Base-by-base conservation (phyloP, 768 basidiomycete species). In the Tulasnella sp. region DNA sequence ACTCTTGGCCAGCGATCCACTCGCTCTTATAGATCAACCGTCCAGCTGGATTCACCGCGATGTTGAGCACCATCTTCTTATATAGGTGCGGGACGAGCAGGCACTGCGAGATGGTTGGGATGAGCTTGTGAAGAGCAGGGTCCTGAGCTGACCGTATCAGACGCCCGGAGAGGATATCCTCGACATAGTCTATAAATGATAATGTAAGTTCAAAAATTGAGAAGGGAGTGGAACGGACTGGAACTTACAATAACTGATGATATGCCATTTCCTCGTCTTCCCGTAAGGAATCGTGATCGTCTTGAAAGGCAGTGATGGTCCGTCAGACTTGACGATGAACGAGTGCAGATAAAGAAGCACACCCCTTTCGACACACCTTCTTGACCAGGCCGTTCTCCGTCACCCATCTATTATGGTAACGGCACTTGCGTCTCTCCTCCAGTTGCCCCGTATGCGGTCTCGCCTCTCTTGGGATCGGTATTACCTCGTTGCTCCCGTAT, bases 161-260 rank as follows among this genome's bases (percentile, higher is more conserved):
- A 7, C 38, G n/a, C n/a, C 52, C 52, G 13, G 34, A 41, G 4
- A 53, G 19, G 52, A 53, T 24, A 41, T 53, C 52, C 52, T 53
- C 19, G n/a, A 42, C 3, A 15, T 53, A 53, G 32, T 53, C 52
- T 53, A 32, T n/a, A 23, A 21, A 15, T 15, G 27, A 8, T 13
- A 27, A 26, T 15, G 11, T 26, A 17, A 5, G 24, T 23, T 3
- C 17, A 17, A 15, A 7, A n/a, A n/a, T n/a, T n/a, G n/a, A n/a
- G n/a, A n/a, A n/a, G n/a, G n/a, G n/a, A n/a, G n/a, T n/a, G n/a
- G n/a, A n/a, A n/a, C n/a, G n/a, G n/a, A n/a, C n/a, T n/a, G 23
- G 27, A 5, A 51, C 52, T 32, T 41, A 53, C 52, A 53, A 24
- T 53, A 53, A 13, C 32, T 38, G 32, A 30, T 19, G 4, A 53